Conservation (phyloP, 148 eudicot species). For the Silene uniflora region DNA sequence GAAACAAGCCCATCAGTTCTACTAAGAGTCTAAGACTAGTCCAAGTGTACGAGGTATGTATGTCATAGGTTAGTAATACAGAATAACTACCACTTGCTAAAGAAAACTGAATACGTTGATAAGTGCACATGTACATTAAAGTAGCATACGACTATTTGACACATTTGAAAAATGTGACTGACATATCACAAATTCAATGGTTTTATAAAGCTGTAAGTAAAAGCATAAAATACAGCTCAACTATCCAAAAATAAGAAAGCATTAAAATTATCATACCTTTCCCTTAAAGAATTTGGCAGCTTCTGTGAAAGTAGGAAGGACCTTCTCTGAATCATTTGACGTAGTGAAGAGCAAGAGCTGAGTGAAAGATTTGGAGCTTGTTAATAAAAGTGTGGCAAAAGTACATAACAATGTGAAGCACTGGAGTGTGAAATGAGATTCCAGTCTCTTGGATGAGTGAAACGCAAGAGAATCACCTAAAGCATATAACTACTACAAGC, state of each 20-base stretch:
- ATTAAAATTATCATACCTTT: constrained; percentile 43
- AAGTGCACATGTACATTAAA: background rate
- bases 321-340: constrained; percentile 61
- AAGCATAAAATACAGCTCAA: background rate
- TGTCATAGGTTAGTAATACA: background rate
- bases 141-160: background rate
- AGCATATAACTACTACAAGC: background rate
- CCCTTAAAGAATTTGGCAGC: constrained; percentile 84
- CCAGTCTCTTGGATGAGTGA: background rate
- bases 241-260: background rate
- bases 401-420: background rate
- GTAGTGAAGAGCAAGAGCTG: constrained; percentile 83
- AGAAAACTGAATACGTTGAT: background rate
- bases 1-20: background rate
- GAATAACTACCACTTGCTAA: background rate
- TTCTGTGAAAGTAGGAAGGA: constrained; percentile 61
- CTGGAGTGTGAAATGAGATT: background rate
- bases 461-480: background rate
- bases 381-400: constrained; percentile 13
- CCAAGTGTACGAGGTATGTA: background rate
- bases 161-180: background rate
- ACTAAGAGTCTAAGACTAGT: background rate
- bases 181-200: background rate
- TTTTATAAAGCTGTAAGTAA: background rate
- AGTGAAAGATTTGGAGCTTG: constrained; percentile 10